Evolutionary conservation across 2,329 filamentous ascomycete genomes (phyloP).

Genomic region (Diaporthe citri): DNA sequence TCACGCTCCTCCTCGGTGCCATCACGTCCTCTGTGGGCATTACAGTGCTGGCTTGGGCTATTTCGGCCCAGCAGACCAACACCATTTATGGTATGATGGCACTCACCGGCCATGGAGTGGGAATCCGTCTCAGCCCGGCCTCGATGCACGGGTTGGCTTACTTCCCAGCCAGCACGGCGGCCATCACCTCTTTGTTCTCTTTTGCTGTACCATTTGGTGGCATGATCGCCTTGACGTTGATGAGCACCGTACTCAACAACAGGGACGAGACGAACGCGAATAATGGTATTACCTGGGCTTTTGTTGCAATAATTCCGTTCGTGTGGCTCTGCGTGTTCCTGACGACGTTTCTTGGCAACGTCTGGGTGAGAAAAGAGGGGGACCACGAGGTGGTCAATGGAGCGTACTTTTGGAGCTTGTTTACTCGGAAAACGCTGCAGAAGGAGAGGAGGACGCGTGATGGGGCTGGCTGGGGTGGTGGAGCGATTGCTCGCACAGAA

Average conservation of each 20-base stretch:
- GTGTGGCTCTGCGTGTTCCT: slow-evolving; percentile 55
- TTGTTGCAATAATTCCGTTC: slow-evolving; percentile 71
- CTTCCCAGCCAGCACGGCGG: slow-evolving; percentile 68
- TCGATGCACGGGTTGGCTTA: slow-evolving; percentile 73
- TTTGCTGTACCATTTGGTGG: slow-evolving; percentile 74
- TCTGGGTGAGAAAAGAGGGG: slow-evolving; percentile 47
- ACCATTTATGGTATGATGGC: slow-evolving; percentile 76
- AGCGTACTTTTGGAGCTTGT: slow-evolving; percentile 42
- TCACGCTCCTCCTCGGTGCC: slow-evolving; percentile 65
- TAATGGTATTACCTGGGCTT: slow-evolving; percentile 74
- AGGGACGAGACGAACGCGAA: slow-evolving; percentile 43
- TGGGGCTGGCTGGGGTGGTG: slow-evolving; percentile 12
- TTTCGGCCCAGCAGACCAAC: slow-evolving; percentile 60
- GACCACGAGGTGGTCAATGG: slow-evolving; percentile 45
- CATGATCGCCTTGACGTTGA: slow-evolving; percentile 74
- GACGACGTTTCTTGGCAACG: slow-evolving; percentile 50
- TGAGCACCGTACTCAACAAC: slow-evolving; percentile 79
- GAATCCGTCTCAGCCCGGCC: slow-evolving; percentile 73
- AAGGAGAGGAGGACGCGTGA: slow-evolving; percentile 41
- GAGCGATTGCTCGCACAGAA: background rate
- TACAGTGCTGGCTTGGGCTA: slow-evolving; percentile 68
- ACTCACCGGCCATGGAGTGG: slow-evolving; percentile 72
- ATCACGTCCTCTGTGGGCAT: slow-evolving; percentile 70
- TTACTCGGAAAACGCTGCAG: slow-evolving; percentile 39
- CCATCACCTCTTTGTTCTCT: slow-evolving; percentile 70